These are phyloP conservation scores for Suillus sp. DNA, from an alignment of 768 basidiomycete genomes.

Conservation along the genomic window DNA sequence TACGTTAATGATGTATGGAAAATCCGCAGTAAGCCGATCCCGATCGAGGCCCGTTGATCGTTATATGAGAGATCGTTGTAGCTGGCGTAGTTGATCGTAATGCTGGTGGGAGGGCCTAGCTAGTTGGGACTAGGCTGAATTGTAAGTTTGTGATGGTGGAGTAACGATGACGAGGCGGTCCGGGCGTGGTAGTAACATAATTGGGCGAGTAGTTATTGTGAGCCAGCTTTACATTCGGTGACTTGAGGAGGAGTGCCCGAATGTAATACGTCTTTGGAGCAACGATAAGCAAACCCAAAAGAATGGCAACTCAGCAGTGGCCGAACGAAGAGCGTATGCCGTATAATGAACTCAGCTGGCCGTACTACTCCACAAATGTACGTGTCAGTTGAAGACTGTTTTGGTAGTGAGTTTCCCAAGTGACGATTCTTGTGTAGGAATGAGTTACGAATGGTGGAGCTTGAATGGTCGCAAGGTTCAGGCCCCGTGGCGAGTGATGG, in stretches of 20 bases:
- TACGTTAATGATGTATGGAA: neutral
- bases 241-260: neutral
- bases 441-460: neutral
- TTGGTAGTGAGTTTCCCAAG: neutral
- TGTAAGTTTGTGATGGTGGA: neutral
- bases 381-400: neutral
- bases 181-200: neutral
- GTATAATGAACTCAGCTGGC: neutral
- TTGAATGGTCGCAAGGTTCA: constrained; percentile 4
- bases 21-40: neutral
- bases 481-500: constrained; percentile 4
- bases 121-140: neutral
- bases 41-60: neutral
- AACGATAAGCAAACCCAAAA: neutral
- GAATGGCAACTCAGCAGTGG: neutral
- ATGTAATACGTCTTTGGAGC: neutral
- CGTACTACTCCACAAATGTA: constrained; percentile 4
- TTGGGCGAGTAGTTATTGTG: neutral
- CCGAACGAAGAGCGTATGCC: constrained; percentile 1
- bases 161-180: neutral
- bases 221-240: neutral
- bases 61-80: neutral
- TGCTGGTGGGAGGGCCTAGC: neutral
- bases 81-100: neutral
- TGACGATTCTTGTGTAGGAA: neutral